These are phyloP conservation scores for Alternaria gansuensis DNA, from an alignment of 2,329 filamentous ascomycete species.

Conservation along the genomic window DNA sequence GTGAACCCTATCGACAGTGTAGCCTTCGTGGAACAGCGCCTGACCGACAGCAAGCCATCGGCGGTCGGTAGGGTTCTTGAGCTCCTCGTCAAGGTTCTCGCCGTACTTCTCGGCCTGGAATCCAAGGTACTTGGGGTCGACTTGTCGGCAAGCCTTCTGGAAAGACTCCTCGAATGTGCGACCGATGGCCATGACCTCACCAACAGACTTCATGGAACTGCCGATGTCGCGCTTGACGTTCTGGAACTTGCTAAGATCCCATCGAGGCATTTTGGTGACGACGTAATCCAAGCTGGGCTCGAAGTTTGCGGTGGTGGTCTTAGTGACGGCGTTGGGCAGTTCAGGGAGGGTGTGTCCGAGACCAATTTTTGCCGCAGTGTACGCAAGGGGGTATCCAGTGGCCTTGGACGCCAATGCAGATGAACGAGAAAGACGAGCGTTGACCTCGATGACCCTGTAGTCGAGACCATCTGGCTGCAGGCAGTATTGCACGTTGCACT, in stretches of 20 bases:
- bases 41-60: slow-evolving; percentile 97
- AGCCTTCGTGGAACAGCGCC: slow-evolving; percentile 96
- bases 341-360: slow-evolving; percentile 94
- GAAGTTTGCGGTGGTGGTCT: slow-evolving; percentile 98
- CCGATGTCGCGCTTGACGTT: slow-evolving; percentile 98
- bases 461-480: slow-evolving; percentile 96
- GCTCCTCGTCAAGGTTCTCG: slow-evolving; percentile 86
- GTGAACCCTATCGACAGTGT: slow-evolving; percentile 89
- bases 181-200: slow-evolving; percentile 99
- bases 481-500: slow-evolving; percentile 98
- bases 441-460: slow-evolving; percentile 98
- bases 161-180: slow-evolving; percentile 98
- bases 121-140: slow-evolving; percentile 89
- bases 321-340: slow-evolving; percentile 96
- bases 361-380: slow-evolving; percentile 97
- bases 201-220: slow-evolving; percentile 98
- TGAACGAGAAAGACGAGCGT: slow-evolving; percentile 96
- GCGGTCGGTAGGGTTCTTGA: slow-evolving; percentile 93
- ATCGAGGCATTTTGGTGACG: slow-evolving; percentile 97
- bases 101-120: slow-evolving; percentile 92
- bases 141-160: slow-evolving; percentile 97
- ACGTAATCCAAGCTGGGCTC: slow-evolving; percentile 98
- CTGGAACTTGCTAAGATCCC: slow-evolving; percentile 99
- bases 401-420: slow-evolving; percentile 97
- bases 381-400: slow-evolving; percentile 95